Base-by-base conservation (phyloP, 2,329 filamentous ascomycete genomes). In the Salinomyces thailandicus region DNA sequence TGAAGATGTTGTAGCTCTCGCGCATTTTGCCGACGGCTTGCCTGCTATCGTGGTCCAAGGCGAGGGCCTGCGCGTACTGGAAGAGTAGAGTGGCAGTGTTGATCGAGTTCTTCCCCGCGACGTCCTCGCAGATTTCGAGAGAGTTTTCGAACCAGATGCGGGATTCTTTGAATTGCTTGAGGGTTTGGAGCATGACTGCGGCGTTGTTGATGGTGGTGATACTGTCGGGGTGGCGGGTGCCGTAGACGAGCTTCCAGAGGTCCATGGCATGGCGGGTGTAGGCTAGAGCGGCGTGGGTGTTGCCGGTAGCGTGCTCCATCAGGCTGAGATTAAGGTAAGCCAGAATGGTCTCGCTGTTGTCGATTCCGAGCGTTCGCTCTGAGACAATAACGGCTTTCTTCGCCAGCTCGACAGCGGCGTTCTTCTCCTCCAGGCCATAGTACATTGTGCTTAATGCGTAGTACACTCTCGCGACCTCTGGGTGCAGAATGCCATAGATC, bases 181-280 rank as follows among this genome's bases (percentile, higher is more conserved):
- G 74, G 38, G 86, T 80, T 63, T 98, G 91, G 40, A 98, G 77
- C 91, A 98, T 98, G 42, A 98, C 91, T 5, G 91, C 91, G 14
- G 85, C 89, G 55, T 98, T 98, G 73, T 96, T 98, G 63, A 96
- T 81, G 12, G 91, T 96, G 6, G 93, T 98, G 63, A 98, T 95
- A 6, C 86, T 93, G 64, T 98, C 91, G 3, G 91, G 91, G 63
- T 98, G 91, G 52, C 85, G 82, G 18, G 81, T 69, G 19, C 91
- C 91, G 58, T 95, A 98, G 52, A 96, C 89, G 52, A 96, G 75
- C 69, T 94, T 95, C 89, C 89, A 96, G 44, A 98, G 71, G 57
- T 91, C 80, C 48, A 98, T 74, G 5, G 91, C 91, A 59, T 98
- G 91, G 59, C 84, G 85, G 47, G 93, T 81, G 58, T 93, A 95